Percentiles rank a stretch among this genome's conserved stretches.
Conservation (phyloP, 306 rosid genomes). For the Albizia julibrissin region DNA sequence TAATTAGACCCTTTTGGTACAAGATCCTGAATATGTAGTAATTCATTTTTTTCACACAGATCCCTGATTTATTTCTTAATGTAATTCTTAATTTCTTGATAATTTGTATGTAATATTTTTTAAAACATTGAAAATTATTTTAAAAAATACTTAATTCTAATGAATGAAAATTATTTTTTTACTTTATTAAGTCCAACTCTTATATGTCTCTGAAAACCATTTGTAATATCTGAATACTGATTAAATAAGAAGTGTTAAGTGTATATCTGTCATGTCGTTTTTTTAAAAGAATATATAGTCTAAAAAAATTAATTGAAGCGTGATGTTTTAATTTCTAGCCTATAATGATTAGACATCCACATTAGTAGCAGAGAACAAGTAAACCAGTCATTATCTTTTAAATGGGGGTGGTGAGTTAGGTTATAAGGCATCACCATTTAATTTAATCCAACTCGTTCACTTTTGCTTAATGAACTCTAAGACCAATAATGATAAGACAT, state of each 20-base stretch:
- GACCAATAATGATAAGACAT: constrained; percentile 29
- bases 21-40: neutral
- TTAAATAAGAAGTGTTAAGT: neutral
- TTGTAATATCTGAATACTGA: neutral
- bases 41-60: neutral
- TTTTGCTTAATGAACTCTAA: constrained; percentile 27
- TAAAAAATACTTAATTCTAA: neutral
- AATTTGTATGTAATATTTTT: neutral
- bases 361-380: neutral
- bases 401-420: constrained; percentile 14
- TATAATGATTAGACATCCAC: neutral
- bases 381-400: neutral
- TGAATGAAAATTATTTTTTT: neutral
- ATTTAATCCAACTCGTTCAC: constrained; percentile 14
- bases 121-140: neutral
- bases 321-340: neutral
- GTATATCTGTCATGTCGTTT: neutral
- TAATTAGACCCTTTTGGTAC: constrained; percentile 4
- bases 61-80: neutral
- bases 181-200: neutral
- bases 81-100: neutral
- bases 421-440: neutral
- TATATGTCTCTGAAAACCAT: neutral
- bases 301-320: neutral
- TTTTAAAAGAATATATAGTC: neutral